Conservation (phyloP, 495 filamentous ascomycete species). For the Bryoglossum gracile region DNA sequence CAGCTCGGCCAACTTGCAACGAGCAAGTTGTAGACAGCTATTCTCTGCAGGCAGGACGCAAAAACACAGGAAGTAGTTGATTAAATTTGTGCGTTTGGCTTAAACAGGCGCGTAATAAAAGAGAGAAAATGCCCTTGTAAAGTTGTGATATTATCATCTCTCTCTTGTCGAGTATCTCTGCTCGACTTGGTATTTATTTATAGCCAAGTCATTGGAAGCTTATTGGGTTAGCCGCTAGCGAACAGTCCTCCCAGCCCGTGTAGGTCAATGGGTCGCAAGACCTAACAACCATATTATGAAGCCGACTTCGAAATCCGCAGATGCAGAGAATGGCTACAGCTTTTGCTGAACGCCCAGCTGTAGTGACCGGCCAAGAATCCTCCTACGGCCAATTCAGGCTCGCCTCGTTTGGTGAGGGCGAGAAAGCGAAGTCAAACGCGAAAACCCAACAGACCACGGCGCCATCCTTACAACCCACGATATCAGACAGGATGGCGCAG, state of each 20-base stretch:
- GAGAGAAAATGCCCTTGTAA: too few species aligned
- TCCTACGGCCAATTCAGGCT: conserved; percentile 20
- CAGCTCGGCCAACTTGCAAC: too few species aligned
- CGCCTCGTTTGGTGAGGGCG: conserved; percentile 8
- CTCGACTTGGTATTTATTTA: not conserved
- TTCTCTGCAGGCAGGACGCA: too few species aligned
- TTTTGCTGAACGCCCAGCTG: conserved; percentile 11
- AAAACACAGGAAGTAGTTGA: too few species aligned
- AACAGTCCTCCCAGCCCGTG: not conserved
- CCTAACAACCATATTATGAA: conserved; percentile 17
- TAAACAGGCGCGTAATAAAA: too few species aligned
- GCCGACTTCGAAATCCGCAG: conserved; percentile 10
- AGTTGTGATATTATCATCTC: too few species aligned
- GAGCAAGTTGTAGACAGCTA: too few species aligned
- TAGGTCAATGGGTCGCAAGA: conserved; percentile 2
- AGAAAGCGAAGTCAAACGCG: conserved; percentile 7
- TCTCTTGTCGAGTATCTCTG: too few species aligned
- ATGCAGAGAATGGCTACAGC: conserved; percentile 23
- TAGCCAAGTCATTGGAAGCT: not conserved
- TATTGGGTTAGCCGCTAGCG: not conserved
- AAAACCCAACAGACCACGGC: not conserved
- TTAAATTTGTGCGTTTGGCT: too few species aligned
- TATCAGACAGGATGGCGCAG: conserved; percentile 18
- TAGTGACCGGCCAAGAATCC: conserved; percentile 12
- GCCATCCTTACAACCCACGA: not conserved